These are phyloP conservation scores for Candida tibetensis DNA, from an alignment of 805 yeast genomes.

Conservation along the genomic window DNA sequence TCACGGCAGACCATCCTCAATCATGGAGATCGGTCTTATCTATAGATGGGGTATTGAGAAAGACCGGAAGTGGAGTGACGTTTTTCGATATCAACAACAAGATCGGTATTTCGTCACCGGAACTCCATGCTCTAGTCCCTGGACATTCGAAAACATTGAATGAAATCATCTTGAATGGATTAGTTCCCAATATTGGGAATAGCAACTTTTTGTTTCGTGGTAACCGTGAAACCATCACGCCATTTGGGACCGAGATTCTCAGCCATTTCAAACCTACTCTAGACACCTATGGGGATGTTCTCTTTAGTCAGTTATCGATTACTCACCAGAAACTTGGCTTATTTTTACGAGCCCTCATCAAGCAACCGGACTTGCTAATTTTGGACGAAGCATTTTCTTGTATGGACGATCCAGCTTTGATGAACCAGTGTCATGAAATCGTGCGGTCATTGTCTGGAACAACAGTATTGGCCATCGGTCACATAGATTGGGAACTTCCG, in stretches of 20 bases:
- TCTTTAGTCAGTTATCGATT: slow-evolving; percentile 55
- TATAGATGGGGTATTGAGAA: slow-evolving; percentile 64
- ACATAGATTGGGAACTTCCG: slow-evolving; percentile 78
- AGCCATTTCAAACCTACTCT: slow-evolving; percentile 28
- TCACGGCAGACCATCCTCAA: slow-evolving; percentile 96
- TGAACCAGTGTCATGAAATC: slow-evolving; percentile 32
- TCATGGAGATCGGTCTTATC: slow-evolving; percentile 76
- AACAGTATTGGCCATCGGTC: slow-evolving; percentile 79
- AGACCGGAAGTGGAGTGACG: slow-evolving; percentile 66
- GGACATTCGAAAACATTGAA: slow-evolving; percentile 42
- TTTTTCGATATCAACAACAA: slow-evolving; percentile 73
- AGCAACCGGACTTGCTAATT: slow-evolving; percentile 73
- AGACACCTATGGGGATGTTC: slow-evolving; percentile 29
- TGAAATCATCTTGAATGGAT: slow-evolving; percentile 71
- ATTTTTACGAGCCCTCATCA: slow-evolving; percentile 73
- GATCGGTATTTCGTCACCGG: slow-evolving; percentile 93
- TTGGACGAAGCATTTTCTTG: slow-evolving; percentile 93
- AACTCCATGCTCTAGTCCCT: slow-evolving; percentile 85
- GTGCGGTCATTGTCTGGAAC: slow-evolving; percentile 37
- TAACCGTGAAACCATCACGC: slow-evolving; percentile 21
- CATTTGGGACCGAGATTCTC: slow-evolving; percentile 19
- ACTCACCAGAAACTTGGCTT: slow-evolving; percentile 77
- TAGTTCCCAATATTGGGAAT: slow-evolving; percentile 55
- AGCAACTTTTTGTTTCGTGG: slow-evolving; percentile 45
- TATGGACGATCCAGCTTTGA: slow-evolving; percentile 60